These are phyloP conservation scores for Trichoderma gracile DNA, from an alignment of 2,329 filamentous ascomycete species.

Conservation along the genomic window DNA sequence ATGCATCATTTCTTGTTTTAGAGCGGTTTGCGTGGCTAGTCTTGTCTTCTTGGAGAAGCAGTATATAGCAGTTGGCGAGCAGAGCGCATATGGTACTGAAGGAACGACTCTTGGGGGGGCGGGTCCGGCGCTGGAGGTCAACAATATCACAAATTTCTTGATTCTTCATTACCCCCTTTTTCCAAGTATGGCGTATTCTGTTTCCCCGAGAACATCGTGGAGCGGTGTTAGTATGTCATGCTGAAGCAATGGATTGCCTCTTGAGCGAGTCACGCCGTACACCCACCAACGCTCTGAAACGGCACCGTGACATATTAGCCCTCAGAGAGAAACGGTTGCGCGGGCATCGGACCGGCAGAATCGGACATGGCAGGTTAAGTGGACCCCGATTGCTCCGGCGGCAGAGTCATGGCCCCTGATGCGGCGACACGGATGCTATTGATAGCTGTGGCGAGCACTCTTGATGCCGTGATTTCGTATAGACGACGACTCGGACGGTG, in stretches of 20 bases:
- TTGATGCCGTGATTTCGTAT: not conserved
- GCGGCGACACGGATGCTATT: conserved; percentile 2
- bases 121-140: conserved; percentile 11
- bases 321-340: not conserved
- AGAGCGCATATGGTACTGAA: conserved; percentile 11
- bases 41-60: conserved; percentile 8
- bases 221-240: not conserved
- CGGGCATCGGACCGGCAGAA: conserved; percentile 14
- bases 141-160: conserved; percentile 1
- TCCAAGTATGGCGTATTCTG: not conserved
- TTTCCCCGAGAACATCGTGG: not conserved
- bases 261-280: not conserved
- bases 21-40: conserved; percentile 3
- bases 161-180: too few species aligned
- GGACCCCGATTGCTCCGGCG: conserved; percentile 12
- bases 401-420: not conserved
- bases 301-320: not conserved
- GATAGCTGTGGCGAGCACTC: not conserved
- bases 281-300: not conserved
- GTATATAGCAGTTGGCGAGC: conserved; percentile 20
- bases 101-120: conserved; percentile 5
- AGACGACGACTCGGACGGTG: not conserved
- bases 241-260: not conserved
- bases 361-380: conserved; percentile 10
- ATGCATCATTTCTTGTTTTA: not conserved